These are phyloP conservation scores for Cyclostephanos tholiformis DNA, from an alignment of 108 stramenopile genomes.

Conservation along the genomic window DNA sequence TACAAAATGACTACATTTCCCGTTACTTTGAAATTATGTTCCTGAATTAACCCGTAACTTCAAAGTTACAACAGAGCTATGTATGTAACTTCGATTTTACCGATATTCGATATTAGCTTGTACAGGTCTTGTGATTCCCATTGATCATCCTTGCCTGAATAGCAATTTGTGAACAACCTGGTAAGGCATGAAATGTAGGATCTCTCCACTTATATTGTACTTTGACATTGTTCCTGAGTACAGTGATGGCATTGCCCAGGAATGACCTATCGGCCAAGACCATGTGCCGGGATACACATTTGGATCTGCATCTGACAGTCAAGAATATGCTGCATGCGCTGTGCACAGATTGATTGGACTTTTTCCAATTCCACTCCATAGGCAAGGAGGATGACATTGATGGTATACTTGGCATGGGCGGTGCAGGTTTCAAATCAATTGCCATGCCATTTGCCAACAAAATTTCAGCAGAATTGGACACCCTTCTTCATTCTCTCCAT, in stretches of 20 bases:
- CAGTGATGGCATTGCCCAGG: slow-evolving; percentile 47
- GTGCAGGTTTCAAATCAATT: no score
- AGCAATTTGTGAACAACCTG: slow-evolving; percentile 34
- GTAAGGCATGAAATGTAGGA: slow-evolving; percentile 39
- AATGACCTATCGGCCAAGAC: slow-evolving; percentile 47
- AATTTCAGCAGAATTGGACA: no score
- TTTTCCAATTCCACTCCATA: slow-evolving; percentile 53
- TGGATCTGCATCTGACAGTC: slow-evolving; percentile 33
- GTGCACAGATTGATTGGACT: slow-evolving; percentile 40
- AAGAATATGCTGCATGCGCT: slow-evolving; percentile 40
- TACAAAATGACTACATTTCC: no score
- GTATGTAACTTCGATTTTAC: no score
- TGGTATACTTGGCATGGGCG: slow-evolving; percentile 33
- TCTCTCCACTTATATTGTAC: slow-evolving; percentile 35
- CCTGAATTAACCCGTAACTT: no score
- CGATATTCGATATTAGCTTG: no score
- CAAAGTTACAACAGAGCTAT: no score
- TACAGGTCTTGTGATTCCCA: slow-evolving; percentile 43
- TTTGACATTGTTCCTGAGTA: slow-evolving; percentile 56
- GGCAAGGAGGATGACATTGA: slow-evolving; percentile 42
- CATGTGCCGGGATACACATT: slow-evolving; percentile 38
- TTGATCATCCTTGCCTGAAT: slow-evolving; percentile 28
- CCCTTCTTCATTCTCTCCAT: no score
- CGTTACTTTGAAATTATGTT: no score
- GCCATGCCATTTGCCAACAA: no score